Evolutionary conservation across 768 basidiomycete species (phyloP), one percentile per base, ranked within the genome.

Genomic region (Melanogaster broomeanus): DNA sequence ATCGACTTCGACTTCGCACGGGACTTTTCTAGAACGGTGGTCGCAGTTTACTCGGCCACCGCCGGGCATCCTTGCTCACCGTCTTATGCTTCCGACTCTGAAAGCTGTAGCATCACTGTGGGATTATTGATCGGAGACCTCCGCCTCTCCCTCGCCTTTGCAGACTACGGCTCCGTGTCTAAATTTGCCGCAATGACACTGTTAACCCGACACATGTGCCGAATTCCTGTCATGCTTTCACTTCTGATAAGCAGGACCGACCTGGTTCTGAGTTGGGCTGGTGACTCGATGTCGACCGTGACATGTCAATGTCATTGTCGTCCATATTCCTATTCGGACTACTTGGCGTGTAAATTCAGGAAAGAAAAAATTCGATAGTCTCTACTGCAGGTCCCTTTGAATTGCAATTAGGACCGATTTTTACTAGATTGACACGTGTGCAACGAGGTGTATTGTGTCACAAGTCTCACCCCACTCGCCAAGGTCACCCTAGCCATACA

Each of bases 41-140:
- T 54, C 22, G 37, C 53, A 44, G 24, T 54, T 54, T 44, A 28
- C 37, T 51, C 53, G 53, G 53, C 53, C 37, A 54, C 50, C 50
- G 49, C 30, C 42, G 42, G 48, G 37, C 38, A 41, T 21, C 42
- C 34, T n/a, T n/a, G n/a, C n/a, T n/a, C n/a, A n/a, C n/a, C 41
- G 12, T 28, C 2, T 25, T 42, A 8, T 24, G 40, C 25, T 27
- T 42, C 30, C 46, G 30, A 39, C 13, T 34, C n/a, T 42, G n/a
- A n/a, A n/a, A n/a, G n/a, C n/a, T n/a, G n/a, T n/a, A n/a, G n/a
- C n/a, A n/a, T n/a, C n/a, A n/a, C n/a, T n/a, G 41, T 51, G 49
- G 28, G 40, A 50, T 30, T 48, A 50, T 30, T 48, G 34, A 25
- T 52, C 19, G 37, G 19, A 24, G 18, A 28, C 12, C 25, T 22